A percentile compares a stretch with the other conserved stretches of the same genome.
phyloP scores from a whole-genome alignment of 2,329 filamentous ascomycete species.

The Pseudopithomyces maydicus region DNA sequence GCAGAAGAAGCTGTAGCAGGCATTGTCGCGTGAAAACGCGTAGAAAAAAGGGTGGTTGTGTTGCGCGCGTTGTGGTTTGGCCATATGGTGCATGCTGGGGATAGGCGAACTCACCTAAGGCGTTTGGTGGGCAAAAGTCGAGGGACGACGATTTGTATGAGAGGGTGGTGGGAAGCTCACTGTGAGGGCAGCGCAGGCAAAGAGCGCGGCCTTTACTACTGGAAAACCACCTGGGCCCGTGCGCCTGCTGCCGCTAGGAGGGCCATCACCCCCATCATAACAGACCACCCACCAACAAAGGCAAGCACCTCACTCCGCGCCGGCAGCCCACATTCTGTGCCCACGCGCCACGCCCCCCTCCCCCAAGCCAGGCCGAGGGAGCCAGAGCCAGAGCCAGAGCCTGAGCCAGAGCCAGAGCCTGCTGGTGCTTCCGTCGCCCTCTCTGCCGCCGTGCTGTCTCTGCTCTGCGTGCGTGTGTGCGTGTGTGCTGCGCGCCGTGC shows the following conservation, averaged over 20 bases:
- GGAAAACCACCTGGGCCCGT: neutral
- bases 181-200: conserved; percentile 16
- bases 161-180: conserved; percentile 17
- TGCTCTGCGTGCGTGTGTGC: no score
- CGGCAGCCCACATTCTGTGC: neutral
- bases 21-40: conserved; percentile 39
- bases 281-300: conserved; percentile 10
- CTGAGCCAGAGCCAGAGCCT: no score
- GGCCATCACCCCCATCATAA: conserved; percentile 1
- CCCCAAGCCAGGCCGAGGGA: no score
- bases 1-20: conserved; percentile 33
- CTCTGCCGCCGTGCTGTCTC: neutral
- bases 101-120: conserved; percentile 42
- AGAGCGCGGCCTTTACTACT: conserved; percentile 14
- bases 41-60: conserved; percentile 34
- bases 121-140: conserved; percentile 25
- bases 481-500: no score
- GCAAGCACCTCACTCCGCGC: conserved; percentile 1
- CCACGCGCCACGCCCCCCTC: no score
- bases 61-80: conserved; percentile 26
- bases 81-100: conserved; percentile 21
- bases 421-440: neutral
- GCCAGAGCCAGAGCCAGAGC: no score
- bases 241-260: conserved; percentile 5
- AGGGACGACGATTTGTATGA: conserved; percentile 25